Evolutionary conservation across 1,284 basidiomycete species (phyloP).

Genomic region (Ceratobasidium sp.): DNA sequence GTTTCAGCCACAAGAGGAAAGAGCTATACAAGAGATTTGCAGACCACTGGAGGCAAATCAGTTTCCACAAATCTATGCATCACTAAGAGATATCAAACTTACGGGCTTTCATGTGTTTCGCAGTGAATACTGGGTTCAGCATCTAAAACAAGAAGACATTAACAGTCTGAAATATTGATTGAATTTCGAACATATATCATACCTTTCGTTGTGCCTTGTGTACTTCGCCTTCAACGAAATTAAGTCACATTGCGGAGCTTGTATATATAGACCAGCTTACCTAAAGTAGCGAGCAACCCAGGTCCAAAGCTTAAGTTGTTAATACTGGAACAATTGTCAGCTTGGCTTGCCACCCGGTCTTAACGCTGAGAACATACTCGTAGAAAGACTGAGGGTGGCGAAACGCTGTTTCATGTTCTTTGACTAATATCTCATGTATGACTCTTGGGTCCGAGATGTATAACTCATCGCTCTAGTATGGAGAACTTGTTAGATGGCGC

Average conservation of each 20-base stretch:
- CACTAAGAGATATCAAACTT: neutral
- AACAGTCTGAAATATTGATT: no score
- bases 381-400: neutral
- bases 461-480: neutral
- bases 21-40: neutral
- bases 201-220: slow-evolving; percentile 36
- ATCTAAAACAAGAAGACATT: slow-evolving; percentile 1
- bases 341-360: neutral
- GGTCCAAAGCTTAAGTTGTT: slow-evolving; percentile 4
- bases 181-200: no score
- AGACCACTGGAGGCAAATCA: neutral
- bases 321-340: neutral
- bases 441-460: slow-evolving; percentile 18
- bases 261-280: neutral
- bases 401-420: slow-evolving; percentile 12
- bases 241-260: neutral
- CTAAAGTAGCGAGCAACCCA: neutral
- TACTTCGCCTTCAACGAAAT: neutral
- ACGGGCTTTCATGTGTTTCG: slow-evolving; percentile 29
- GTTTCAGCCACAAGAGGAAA: neutral
- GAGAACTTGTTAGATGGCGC: neutral
- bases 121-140: slow-evolving; percentile 28
- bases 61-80: neutral
- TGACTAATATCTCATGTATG: slow-evolving; percentile 33
- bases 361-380: neutral